Conservation (phyloP, 208 protist genomes). For the Angomonas ambiguus region DNA sequence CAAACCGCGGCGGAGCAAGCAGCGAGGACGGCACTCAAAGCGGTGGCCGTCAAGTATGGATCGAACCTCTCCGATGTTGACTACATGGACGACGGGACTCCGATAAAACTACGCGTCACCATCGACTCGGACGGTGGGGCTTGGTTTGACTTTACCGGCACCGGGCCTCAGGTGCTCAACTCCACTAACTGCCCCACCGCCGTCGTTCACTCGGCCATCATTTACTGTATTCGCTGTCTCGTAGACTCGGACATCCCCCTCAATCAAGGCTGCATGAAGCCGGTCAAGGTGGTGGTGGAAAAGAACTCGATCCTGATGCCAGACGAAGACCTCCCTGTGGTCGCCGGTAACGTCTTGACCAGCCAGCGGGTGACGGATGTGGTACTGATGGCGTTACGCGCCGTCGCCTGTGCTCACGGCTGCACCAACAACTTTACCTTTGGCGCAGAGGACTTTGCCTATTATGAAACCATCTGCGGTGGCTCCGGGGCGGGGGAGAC, state of each 20-base stretch:
- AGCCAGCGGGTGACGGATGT: constrained; percentile 94
- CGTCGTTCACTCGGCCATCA: constrained; percentile 88
- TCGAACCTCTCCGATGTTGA: constrained; percentile 46
- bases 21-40: constrained; percentile 84
- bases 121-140: constrained; percentile 76
- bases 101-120: constrained; percentile 73
- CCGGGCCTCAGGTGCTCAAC: constrained; percentile 83
- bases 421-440: constrained; percentile 97
- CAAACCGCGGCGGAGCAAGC: constrained; percentile 89
- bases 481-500: constrained; percentile 88
- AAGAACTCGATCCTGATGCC: constrained; percentile 80
- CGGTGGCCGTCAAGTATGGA: constrained; percentile 36
- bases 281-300: constrained; percentile 74
- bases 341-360: constrained; percentile 95
- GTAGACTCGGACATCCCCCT: constrained; percentile 92
- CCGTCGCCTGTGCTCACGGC: constrained; percentile 82
- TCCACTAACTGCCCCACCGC: constrained; percentile 92
- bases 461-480: constrained; percentile 97
- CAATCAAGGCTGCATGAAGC: constrained; percentile 92
- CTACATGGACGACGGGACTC: constrained; percentile 95
- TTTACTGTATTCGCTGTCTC: constrained; percentile 94
- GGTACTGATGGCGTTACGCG: constrained; percentile 89
- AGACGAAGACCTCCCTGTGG: constrained; percentile 83
- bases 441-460: constrained; percentile 86
- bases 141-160: constrained; percentile 92